Evolutionary conservation across 352 stramenopile genomes (phyloP).

Genomic region (Phytophthora pseudosyringae): DNA sequence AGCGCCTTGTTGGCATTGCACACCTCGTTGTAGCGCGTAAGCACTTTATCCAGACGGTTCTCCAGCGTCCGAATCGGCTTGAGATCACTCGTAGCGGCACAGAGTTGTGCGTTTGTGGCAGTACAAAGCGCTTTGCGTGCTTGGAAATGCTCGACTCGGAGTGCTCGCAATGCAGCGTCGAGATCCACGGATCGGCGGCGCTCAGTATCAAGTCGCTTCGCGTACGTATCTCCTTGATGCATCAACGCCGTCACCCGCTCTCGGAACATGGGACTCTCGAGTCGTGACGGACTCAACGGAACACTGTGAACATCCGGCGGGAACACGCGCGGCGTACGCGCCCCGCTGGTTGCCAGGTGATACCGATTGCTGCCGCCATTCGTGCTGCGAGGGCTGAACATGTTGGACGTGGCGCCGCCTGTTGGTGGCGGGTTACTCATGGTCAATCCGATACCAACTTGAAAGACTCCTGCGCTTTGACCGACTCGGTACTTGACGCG

Average conservation of each 20-base stretch:
- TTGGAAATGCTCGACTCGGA: conserved; percentile 52
- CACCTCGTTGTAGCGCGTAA: conserved; percentile 87
- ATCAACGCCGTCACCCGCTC: conserved; percentile 69
- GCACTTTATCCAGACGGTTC: conserved; percentile 83
- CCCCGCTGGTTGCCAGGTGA: conserved; percentile 40
- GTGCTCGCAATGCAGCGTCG: conserved; percentile 32
- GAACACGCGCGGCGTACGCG: conserved; percentile 60
- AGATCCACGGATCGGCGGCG: conserved; percentile 58
- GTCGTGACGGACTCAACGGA: conserved; percentile 67
- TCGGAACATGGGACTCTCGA: conserved; percentile 78
- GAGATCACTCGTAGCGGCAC: conserved; percentile 54
- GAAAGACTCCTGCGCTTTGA: background rate
- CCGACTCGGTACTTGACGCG: background rate
- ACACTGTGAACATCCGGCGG: conserved; percentile 58
- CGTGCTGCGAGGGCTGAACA: conserved; percentile 32
- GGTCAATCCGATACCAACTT: background rate
- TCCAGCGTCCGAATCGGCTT: conserved; percentile 79
- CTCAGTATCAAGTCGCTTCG: conserved; percentile 73
- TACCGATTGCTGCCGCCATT: conserved; percentile 45
- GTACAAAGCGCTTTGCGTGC: conserved; percentile 60
- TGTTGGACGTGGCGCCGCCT: conserved; percentile 17
- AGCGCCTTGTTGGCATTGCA: conserved; percentile 85
- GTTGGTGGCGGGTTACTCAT: conserved; percentile 27
- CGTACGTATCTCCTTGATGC: conserved; percentile 78
- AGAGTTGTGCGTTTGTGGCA: conserved; percentile 53